phyloP scores from a whole-genome alignment of 2,329 filamentous ascomycete species.

The Alternaria ventricosa region DNA sequence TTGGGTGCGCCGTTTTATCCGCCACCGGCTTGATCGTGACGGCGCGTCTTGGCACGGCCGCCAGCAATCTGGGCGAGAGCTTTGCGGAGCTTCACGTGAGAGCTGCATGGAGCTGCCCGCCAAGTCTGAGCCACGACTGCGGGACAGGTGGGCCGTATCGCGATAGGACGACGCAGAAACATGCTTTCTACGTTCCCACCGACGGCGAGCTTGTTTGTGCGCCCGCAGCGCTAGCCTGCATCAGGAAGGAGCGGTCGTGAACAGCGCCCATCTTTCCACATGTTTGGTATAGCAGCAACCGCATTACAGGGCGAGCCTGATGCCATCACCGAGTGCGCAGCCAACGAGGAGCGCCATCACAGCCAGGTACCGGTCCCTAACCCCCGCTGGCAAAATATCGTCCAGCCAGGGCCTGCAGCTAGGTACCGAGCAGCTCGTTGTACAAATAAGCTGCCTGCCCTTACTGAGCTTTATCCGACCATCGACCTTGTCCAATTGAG shows the following conservation, averaged over 20 bases:
- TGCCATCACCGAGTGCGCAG: constrained; percentile 22
- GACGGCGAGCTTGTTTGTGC: constrained; percentile 33
- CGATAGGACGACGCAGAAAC: constrained; percentile 26
- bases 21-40: constrained; percentile 2
- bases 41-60: constrained; percentile 7
- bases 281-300: constrained; percentile 16
- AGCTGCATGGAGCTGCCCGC: constrained; percentile 13
- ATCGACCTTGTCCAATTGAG: constrained; percentile 37
- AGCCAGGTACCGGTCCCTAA: constrained; percentile 17
- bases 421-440: constrained; percentile 10
- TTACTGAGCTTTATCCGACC: constrained; percentile 15
- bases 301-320: constrained; percentile 15
- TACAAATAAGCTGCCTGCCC: constrained; percentile 35
- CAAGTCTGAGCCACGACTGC: constrained; percentile 22
- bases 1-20: constrained; percentile 17
- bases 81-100: constrained; percentile 7
- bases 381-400: constrained; percentile 18
- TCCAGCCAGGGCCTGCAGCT: constrained; percentile 1
- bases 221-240: constrained; percentile 19
- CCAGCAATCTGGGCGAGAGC: constrained; percentile 20
- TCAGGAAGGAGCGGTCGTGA: constrained; percentile 30
- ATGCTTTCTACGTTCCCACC: constrained; percentile 32
- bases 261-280: constrained; percentile 10
- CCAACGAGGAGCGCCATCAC: constrained; percentile 9
- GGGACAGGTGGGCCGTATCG: constrained; percentile 19